Evolutionary conservation across 805 yeast genomes (phyloP), one percentile per base, ranked within the genome.

Genomic region (Candida broadrunensis): DNA sequence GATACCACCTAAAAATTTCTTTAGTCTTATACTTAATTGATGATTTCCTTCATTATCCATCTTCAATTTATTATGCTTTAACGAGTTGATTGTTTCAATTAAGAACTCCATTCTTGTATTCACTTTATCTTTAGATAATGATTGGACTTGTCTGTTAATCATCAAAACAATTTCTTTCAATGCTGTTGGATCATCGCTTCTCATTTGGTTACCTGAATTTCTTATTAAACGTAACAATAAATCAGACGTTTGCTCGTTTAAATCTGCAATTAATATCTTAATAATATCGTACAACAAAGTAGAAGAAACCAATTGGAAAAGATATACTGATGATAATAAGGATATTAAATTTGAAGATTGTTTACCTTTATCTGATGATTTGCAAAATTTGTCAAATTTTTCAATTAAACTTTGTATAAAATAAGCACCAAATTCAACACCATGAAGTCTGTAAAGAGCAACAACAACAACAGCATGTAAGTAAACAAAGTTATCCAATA

Each of bases 131-230:
- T 57, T 61, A 15, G 70, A 70, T 13, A 71, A 56, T 1, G 60
- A 56, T 1, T 69, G 50, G 3, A 76, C 60, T 2, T 74, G 62
- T 25, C 66, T 66, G 47, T 83, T 86, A 27, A 85, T 65, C 32
- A 73, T 69, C 2, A 76, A 39, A 11, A 89, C 79, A 36, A 91
- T 89, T 33, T 86, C 90, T 55, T 85, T 89, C 39, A 93, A 71
- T 0, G 97, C 83, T 8, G 75, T 61, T 1, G 98, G 95, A 58
- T 93, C 99, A 58, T 93, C 99, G 3, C 86, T 67, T 56, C 99
- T 80, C 63, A 93, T 77, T 54, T 87, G 88, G 8, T 81, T 75
- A 33, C 99, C 99, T 9, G 89, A 78, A 26, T 80, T 80, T 37
- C 85, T 77, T 16, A 93, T 70, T 15, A 91, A 67, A 49, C 83